These are phyloP conservation scores for Eremothecium sinecaudum DNA, from an alignment of 1,139 yeast species.

Conservation along the genomic window DNA sequence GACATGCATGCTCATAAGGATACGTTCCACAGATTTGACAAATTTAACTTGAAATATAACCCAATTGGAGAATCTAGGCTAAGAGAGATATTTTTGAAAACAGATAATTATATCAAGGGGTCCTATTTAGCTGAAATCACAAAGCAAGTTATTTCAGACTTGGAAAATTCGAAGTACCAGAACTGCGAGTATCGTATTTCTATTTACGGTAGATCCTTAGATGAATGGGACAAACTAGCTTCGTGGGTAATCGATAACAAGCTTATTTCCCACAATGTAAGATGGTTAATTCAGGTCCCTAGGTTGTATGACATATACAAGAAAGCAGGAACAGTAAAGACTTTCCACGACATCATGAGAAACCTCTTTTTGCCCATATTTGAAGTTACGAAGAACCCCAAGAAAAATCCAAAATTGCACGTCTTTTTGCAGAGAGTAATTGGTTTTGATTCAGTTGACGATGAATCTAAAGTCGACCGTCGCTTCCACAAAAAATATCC, in stretches of 20 bases:
- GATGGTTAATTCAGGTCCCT: slow-evolving; percentile 96
- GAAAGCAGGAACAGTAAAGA: slow-evolving; percentile 57
- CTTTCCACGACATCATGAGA: slow-evolving; percentile 65
- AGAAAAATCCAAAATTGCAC: slow-evolving; percentile 77
- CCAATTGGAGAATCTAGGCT: slow-evolving; percentile 97
- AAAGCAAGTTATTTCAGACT: slow-evolving; percentile 83
- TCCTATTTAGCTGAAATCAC: slow-evolving; percentile 87
- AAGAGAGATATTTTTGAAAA: slow-evolving; percentile 89
- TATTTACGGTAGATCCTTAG: slow-evolving; percentile 76
- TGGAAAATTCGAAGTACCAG: slow-evolving; percentile 91
- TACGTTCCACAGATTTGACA: slow-evolving; percentile 94
- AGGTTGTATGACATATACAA: slow-evolving; percentile 85
- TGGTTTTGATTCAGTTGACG: slow-evolving; percentile 98
- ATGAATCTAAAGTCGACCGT: slow-evolving; percentile 86
- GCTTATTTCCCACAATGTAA: slow-evolving; percentile 81
- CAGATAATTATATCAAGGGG: slow-evolving; percentile 88
- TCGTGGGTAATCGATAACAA: slow-evolving; percentile 92
- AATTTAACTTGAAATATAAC: slow-evolving; percentile 91
- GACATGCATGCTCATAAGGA: slow-evolving; percentile 99
- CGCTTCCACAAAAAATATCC: slow-evolving; percentile 76
- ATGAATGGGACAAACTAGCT: slow-evolving; percentile 95
- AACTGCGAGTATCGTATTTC: slow-evolving; percentile 95
- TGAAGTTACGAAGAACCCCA: slow-evolving; percentile 80
- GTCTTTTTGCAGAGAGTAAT: slow-evolving; percentile 86
- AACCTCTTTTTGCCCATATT: slow-evolving; percentile 80